Conservation (phyloP, 2,329 filamentous ascomycete species). For the Ascosphaera pollenicola region DNA sequence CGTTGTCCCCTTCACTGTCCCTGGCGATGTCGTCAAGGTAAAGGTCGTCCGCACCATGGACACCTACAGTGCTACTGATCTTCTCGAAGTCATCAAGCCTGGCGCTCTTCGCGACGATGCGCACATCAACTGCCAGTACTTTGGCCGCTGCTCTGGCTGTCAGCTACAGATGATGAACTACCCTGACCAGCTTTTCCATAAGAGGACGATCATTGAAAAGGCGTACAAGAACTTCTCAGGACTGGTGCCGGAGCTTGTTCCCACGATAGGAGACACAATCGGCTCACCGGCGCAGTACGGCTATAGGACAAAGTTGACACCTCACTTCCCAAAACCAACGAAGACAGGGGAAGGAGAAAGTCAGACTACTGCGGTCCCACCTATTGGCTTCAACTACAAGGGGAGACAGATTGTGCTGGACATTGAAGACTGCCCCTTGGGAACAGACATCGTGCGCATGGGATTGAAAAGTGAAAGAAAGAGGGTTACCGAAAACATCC, state of each 20-base stretch:
- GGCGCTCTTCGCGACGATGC: conserved; percentile 56
- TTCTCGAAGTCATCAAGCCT: conserved; percentile 52
- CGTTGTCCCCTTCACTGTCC: conserved; percentile 69
- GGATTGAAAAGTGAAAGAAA: conserved; percentile 63
- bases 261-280: conserved; percentile 61
- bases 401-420: conserved; percentile 62
- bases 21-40: conserved; percentile 59
- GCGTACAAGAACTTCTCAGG: conserved; percentile 83
- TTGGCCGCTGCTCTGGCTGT: conserved; percentile 68
- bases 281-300: conserved; percentile 77
- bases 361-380: conserved; percentile 37
- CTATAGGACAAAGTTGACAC: conserved; percentile 91
- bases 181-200: conserved; percentile 61
- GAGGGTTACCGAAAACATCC: conserved; percentile 47
- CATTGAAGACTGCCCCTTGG: conserved; percentile 94
- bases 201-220: conserved; percentile 69
- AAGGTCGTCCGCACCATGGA: conserved; percentile 59
- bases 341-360: conserved; percentile 29
- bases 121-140: conserved; percentile 66
- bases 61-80: conserved; percentile 58
- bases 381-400: conserved; percentile 80
- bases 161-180: conserved; percentile 97
- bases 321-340: conserved; percentile 68
- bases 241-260: conserved; percentile 51
- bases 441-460: conserved; percentile 59